phyloP scores from a whole-genome alignment of 2,329 filamentous ascomycete species.

The Neonectria sp. region DNA sequence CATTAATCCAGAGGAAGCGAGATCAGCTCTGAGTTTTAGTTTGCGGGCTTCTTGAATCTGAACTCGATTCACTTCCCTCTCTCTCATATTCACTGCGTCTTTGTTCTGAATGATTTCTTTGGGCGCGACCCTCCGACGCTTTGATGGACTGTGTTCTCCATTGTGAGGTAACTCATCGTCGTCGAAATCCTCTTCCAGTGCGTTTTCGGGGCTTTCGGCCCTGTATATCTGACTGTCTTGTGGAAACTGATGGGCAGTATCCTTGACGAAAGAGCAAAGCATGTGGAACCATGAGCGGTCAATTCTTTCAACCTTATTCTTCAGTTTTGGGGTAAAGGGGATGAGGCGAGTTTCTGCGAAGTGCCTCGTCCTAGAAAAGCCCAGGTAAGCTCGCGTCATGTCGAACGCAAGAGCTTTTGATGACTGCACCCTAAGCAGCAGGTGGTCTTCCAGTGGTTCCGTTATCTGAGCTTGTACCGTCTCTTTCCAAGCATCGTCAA shows the following conservation, averaged over 20 bases:
- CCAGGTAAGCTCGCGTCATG: slow-evolving; percentile 50
- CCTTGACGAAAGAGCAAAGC: slow-evolving; percentile 49
- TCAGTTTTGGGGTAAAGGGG: slow-evolving; percentile 37
- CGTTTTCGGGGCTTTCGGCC: slow-evolving; percentile 34
- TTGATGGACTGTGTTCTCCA: slow-evolving; percentile 25
- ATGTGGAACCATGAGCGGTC: slow-evolving; percentile 34
- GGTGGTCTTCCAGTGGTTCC: slow-evolving; percentile 30
- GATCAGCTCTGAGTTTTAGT: slow-evolving; percentile 61
- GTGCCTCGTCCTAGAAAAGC: slow-evolving; percentile 47
- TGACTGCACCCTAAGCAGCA: slow-evolving; percentile 27
- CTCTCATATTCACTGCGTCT: slow-evolving; percentile 66
- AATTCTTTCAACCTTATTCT: slow-evolving; percentile 30
- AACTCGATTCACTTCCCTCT: slow-evolving; percentile 67
- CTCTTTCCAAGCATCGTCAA: slow-evolving; percentile 39
- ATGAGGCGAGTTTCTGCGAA: slow-evolving; percentile 41
- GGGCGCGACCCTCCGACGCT: slow-evolving; percentile 37
- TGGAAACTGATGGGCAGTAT: slow-evolving; percentile 48
- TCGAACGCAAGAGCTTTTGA: slow-evolving; percentile 48
- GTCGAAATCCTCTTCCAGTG: slow-evolving; percentile 33
- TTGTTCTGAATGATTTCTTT: slow-evolving; percentile 56
- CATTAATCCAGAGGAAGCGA: slow-evolving; percentile 60
- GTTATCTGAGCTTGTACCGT: slow-evolving; percentile 36
- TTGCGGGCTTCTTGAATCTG: slow-evolving; percentile 69
- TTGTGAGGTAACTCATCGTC: slow-evolving; percentile 37
- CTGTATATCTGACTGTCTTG: slow-evolving; percentile 53